Conservation (phyloP, 441 rosid species). For the Jatropha multifida region DNA sequence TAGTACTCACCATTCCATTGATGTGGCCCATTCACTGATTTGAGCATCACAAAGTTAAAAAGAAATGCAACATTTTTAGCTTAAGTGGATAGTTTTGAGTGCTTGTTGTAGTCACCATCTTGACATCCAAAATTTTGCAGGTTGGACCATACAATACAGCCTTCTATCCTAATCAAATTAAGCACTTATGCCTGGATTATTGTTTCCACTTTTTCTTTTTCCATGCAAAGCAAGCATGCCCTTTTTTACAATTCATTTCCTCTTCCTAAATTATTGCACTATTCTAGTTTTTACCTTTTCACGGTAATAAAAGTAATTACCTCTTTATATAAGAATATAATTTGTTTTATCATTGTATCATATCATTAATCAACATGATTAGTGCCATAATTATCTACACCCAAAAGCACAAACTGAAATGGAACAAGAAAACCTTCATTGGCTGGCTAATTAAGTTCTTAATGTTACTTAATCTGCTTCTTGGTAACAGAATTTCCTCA, state of each 20-base stretch:
- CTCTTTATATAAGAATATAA: not conserved
- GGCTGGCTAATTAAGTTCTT: not conserved
- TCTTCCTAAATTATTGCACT: constrained; percentile 3
- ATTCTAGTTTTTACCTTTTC: constrained; percentile 5
- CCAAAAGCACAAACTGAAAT: too few species aligned
- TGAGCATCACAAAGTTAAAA: constrained; percentile 10
- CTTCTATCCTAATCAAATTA: constrained; percentile 9
- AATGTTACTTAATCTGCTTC: not conserved
- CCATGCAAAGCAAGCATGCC: constrained; percentile 21
- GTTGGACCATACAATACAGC: constrained; percentile 1
- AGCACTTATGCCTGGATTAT: constrained; percentile 15
- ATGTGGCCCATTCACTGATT: constrained; percentile 18
- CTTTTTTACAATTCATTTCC: not conserved
- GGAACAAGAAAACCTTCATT: too few species aligned
- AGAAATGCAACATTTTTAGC: constrained; percentile 10
- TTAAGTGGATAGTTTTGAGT: not conserved
- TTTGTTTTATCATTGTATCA: not conserved
- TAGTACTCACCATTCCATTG: constrained; percentile 1
- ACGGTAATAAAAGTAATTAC: not conserved
- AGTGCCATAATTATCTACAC: not conserved
- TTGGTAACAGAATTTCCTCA: not conserved
- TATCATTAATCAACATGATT: constrained; percentile 1
- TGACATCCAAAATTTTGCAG: not conserved
- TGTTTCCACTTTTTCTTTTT: constrained; percentile 13
- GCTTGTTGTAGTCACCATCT: not conserved